Base-by-base conservation (phyloP, 2,329 filamentous ascomycete species). In the Cordyceps tenuipes region DNA sequence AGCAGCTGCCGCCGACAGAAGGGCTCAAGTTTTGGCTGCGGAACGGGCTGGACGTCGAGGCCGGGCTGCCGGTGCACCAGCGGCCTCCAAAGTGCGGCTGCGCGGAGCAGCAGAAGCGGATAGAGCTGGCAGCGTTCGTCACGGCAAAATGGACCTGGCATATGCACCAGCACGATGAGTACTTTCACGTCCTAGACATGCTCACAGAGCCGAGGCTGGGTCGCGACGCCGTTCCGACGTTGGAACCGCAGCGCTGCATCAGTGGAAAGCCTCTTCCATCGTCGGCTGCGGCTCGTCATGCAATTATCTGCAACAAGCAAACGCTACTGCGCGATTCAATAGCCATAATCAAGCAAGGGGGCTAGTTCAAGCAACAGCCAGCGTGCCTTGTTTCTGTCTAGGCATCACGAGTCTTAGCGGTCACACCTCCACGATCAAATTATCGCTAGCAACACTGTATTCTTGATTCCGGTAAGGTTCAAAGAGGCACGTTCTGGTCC, bases 221-320 rank as follows among this genome's bases (percentile, higher is more conserved):
- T 15, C 21, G 36, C 7, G 47, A 58, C 23, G n/a, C 47, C 17
- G 31, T 51, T 8, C 47, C 47, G 17, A 8, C n/a, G 12, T 15
- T 51, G 5, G 8, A 51, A 21, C 46, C 47, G 17, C 26, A 21
- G 9, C 21, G 13, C 7, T 58, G 56, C 34, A 58, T 58, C 36
- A 3, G 26, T 23, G 56, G 39, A 31, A 48, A 58, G 10, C 15
- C 39, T 21, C 36, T 58, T 6, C 47, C 48, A 4, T 5, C 34
- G 12, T 58, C 47, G 3, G 26, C 47, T 13, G 47, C 47, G 7
- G 39, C n/a, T 17, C 56, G 56, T 3, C 56, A 58, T 46, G 47
- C 47, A 10, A 19, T 58, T 5, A 58, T 58, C 6, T 58, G 56
- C 36, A 46, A 36, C 39, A 58, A 51, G 36, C 56, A 58, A 36